Conservation (phyloP, 768 basidiomycete species). For the Boletus rubroflammeus region DNA sequence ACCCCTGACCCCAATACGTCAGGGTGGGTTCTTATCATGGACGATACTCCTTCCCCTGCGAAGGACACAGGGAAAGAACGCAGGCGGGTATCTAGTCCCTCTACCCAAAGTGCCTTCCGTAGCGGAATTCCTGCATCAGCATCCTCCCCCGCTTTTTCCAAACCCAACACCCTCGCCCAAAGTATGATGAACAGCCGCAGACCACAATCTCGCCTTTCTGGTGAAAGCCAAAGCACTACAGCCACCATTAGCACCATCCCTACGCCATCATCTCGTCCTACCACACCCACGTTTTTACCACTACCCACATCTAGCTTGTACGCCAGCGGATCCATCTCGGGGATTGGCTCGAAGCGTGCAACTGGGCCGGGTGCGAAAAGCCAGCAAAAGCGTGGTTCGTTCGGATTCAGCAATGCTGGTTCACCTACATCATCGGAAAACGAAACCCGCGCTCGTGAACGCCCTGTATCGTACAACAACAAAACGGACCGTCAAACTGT, state of each 20-base stretch:
- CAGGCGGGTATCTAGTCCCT: slow-evolving; percentile 61
- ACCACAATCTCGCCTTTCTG: slow-evolving; percentile 73
- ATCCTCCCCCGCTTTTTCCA: slow-evolving; percentile 44
- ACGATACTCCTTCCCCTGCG: slow-evolving; percentile 71
- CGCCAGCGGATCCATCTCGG: slow-evolving; percentile 32
- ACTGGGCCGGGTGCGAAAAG: slow-evolving; percentile 44
- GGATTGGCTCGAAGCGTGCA: slow-evolving; percentile 56
- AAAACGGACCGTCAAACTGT: slow-evolving; percentile 18
- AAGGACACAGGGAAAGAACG: slow-evolving; percentile 55
- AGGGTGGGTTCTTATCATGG: slow-evolving; percentile 89
- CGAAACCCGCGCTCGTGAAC: slow-evolving; percentile 26
- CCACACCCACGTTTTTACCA: slow-evolving; percentile 77
- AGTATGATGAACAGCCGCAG: slow-evolving; percentile 50
- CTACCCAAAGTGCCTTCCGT: slow-evolving; percentile 51
- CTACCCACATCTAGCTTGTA: slow-evolving; percentile 54
- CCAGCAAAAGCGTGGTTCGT: slow-evolving; percentile 57
- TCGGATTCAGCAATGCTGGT: slow-evolving; percentile 44
- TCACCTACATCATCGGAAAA: slow-evolving; percentile 31
- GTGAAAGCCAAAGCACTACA: slow-evolving; percentile 51
- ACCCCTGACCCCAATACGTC: slow-evolving; percentile 58
- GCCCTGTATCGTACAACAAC: slow-evolving; percentile 25
- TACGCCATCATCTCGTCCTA: slow-evolving; percentile 64
- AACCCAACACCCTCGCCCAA: slow-evolving; percentile 40
- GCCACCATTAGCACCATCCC: slow-evolving; percentile 60
- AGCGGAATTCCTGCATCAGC: slow-evolving; percentile 44